Base-by-base conservation (phyloP, 1,139 yeast genomes). In the Geotrichum citri-aurantii region DNA sequence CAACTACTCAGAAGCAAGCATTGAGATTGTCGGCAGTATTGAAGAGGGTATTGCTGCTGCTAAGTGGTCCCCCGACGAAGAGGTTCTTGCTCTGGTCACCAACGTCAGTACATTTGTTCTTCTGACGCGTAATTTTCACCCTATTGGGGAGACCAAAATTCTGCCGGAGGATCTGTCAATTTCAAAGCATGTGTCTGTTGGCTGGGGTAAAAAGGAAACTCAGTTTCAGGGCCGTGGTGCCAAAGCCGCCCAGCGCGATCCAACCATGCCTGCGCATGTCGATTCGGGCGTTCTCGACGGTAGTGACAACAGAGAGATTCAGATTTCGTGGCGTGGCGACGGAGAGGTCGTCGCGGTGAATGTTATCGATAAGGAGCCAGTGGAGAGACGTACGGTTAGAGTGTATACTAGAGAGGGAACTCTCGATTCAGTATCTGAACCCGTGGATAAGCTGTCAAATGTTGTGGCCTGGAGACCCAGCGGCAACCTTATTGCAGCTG, bases 131-230 rank as follows among this genome's bases (percentile, higher is more conserved):
- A 75, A 81, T 48, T 87, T 92, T 65, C 98, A 93, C 65, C 91
- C 95, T 5, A 79, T 93, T 29, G 76, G 83, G 12, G 97, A 93
- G 68, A 77, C 79, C 56, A 67, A 70, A 24, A 74, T 92, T 61
- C 76, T 81, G 55, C 77, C 81, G 1, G 80, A 80, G 17, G 98
- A 93, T 70, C 77, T 91, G 55, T 75, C 82, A 48, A 80, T 83
- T 58, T 84, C 92, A 2, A 86, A 86, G 66, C 97, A 93, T 68
- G 97, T 95, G 40, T 86, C 95, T 23, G 97, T 93, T 46, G 99
- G 99, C 21, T 95, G 99, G 99, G 99, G 99, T 68, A 88, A 88
- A 65, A 85, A 87, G 64, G 99, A 93, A 72, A 95, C 99, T 0
- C 99, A 95, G 73, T 95, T 95, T 72, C 86, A 88, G 72, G 99